Conservation (phyloP, 352 stramenopile genomes). For the Phytophthora sojae region DNA sequence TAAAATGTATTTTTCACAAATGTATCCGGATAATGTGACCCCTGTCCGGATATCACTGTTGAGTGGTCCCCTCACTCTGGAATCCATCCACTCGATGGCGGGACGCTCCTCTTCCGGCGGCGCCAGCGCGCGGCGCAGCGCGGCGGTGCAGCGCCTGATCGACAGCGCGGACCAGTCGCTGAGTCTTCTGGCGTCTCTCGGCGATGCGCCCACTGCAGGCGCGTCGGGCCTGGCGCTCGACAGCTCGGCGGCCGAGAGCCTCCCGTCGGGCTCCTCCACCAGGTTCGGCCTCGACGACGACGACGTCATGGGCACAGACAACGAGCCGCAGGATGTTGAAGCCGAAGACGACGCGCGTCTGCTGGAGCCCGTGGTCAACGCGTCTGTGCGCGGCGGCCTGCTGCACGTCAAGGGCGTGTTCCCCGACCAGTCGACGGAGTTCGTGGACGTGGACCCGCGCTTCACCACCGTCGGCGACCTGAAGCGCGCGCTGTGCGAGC, state of each 20-base stretch:
- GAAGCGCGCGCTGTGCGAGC: conserved; percentile 68
- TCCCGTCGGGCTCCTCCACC: conserved; percentile 27
- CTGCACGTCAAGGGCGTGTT: conserved; percentile 88
- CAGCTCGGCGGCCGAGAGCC: conserved; percentile 28
- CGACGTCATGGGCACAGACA: conserved; percentile 10
- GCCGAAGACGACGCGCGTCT: conserved; percentile 24
- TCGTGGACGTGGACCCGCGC: conserved; percentile 77
- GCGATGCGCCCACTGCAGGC: conserved; percentile 26
- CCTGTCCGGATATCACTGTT: conserved; percentile 13
- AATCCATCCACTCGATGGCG: conserved; percentile 29
- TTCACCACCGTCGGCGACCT: conserved; percentile 78
- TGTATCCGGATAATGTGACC: too few species aligned
- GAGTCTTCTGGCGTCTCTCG: conserved; percentile 73
- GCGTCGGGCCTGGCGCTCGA: conserved; percentile 17
- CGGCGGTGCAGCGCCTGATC: conserved; percentile 76
- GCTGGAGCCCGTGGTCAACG: conserved; percentile 53
- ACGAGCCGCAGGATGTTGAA: not conserved
- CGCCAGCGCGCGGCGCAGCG: conserved; percentile 43
- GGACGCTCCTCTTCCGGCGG: conserved; percentile 28
- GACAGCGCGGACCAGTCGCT: conserved; percentile 78
- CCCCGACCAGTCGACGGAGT: conserved; percentile 84
- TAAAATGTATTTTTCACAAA: too few species aligned
- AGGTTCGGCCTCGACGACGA: conserved; percentile 18
- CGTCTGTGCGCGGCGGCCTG: conserved; percentile 57
- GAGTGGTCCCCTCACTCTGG: conserved; percentile 19